These are phyloP conservation scores for Bullera alba DNA, from an alignment of 768 basidiomycete genomes.

Conservation along the genomic window DNA sequence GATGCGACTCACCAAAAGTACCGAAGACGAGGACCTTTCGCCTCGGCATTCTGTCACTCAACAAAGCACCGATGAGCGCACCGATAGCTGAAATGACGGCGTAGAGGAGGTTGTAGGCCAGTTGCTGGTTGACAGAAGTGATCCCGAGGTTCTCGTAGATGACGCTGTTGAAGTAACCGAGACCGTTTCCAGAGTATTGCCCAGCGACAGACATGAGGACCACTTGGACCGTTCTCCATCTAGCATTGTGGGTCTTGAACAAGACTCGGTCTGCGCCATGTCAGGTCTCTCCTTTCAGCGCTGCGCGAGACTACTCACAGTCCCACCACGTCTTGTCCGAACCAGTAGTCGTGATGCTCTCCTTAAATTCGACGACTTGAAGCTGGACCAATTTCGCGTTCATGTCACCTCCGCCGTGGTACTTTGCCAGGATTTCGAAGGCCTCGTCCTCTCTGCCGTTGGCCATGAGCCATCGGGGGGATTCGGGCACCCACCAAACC, in stretches of 20 bases:
- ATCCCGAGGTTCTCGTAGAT: neutral
- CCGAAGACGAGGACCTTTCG: constrained; percentile 43
- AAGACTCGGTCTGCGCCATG: neutral
- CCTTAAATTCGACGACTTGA: constrained; percentile 35
- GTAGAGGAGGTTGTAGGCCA: too few species aligned
- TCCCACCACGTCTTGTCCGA: too few species aligned
- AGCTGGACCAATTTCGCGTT: constrained; percentile 33
- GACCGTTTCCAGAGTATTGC: constrained; percentile 50
- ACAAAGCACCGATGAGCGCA: too few species aligned
- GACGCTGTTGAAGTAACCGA: neutral
- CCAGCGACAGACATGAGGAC: constrained; percentile 51
- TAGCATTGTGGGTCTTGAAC: neutral
- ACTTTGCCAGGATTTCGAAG: constrained; percentile 31
- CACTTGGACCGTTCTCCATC: neutral
- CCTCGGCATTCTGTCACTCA: constrained; percentile 35
- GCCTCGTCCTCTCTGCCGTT: constrained; percentile 13
- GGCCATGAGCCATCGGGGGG: constrained; percentile 24
- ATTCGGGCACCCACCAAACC: constrained; percentile 28
- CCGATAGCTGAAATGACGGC: too few species aligned
- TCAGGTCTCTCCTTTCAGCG: too few species aligned
- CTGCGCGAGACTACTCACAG: too few species aligned
- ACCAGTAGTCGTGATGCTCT: constrained; percentile 11
- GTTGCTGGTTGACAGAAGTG: neutral
- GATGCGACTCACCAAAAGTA: constrained; percentile 32
- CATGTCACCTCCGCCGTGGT: constrained; percentile 36